These are phyloP conservation scores for Fusarium piperis DNA, from an alignment of 2,329 filamentous ascomycete species.

Conservation along the genomic window DNA sequence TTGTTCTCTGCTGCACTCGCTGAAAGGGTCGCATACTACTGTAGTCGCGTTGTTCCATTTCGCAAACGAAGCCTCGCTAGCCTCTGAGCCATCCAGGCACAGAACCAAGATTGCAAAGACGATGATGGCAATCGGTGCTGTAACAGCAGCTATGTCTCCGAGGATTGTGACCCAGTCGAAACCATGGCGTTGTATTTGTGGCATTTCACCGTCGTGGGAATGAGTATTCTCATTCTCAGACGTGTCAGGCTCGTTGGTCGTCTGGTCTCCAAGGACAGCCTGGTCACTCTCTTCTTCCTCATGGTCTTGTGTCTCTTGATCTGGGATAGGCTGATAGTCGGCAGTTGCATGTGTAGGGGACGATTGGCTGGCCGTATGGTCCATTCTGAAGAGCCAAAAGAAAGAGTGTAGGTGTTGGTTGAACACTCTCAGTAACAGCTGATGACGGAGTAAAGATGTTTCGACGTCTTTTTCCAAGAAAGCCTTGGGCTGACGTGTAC, in stretches of 20 bases:
- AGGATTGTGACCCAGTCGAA: background rate
- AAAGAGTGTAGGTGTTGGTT: too few relatives aligned
- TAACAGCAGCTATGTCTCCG: background rate
- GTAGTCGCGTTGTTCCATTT: background rate
- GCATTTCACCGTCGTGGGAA: background rate
- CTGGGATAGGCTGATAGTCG: background rate
- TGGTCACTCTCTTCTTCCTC: background rate
- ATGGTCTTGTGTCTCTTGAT: background rate
- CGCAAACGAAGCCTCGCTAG: background rate
- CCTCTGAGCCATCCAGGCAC: background rate
- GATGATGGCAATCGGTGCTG: background rate
- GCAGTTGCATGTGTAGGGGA: background rate
- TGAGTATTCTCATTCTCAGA: background rate
- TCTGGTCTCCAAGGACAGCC: background rate
- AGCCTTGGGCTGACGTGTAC: background rate
- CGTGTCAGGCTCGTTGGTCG: background rate
- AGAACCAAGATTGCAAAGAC: background rate
- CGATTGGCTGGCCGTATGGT: background rate
- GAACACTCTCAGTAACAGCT: background rate
- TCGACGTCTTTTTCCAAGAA: too few relatives aligned
- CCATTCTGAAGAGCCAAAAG: background rate
- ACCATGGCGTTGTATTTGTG: background rate
- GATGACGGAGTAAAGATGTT: background rate
- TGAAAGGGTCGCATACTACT: background rate
- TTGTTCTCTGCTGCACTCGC: rapidly evolving